phyloP scores from a whole-genome alignment of 2,329 filamentous ascomycete genomes.

The Knufia fluminis region DNA sequence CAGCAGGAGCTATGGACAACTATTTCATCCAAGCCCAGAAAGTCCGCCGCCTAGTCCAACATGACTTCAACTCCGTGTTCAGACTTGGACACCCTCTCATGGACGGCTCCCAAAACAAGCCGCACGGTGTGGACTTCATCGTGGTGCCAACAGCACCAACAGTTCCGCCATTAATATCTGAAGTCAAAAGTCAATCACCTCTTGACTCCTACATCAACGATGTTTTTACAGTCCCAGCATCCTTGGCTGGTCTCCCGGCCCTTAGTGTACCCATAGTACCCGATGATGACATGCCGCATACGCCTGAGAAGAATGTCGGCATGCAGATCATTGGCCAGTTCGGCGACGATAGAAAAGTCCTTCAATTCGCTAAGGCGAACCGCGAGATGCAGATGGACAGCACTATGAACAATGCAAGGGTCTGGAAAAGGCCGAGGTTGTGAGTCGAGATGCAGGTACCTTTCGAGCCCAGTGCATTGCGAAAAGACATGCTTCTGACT shows the following conservation, averaged over 20 bases:
- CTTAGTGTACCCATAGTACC: constrained; percentile 63
- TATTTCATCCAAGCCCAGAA: constrained; percentile 94
- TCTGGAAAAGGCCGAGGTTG: background rate
- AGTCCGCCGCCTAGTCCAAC: constrained; percentile 70
- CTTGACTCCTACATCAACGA: constrained; percentile 86
- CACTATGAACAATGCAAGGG: background rate
- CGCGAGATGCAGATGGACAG: background rate
- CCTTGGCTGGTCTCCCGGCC: constrained; percentile 80
- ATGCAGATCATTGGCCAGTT: constrained; percentile 42
- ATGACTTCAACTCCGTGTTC: constrained; percentile 79
- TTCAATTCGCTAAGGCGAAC: constrained; percentile 15
- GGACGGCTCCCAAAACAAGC: constrained; percentile 10
- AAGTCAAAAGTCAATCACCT: constrained; percentile 38
- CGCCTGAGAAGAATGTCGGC: constrained; percentile 26
- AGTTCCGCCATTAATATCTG: constrained; percentile 55
- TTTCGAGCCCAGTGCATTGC: too few relatives aligned
- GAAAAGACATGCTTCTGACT: too few relatives aligned
- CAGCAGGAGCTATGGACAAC: constrained; percentile 84
- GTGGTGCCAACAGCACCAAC: constrained; percentile 81
- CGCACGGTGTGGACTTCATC: constrained; percentile 67
- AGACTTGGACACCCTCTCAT: constrained; percentile 56
- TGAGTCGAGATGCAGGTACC: background rate
- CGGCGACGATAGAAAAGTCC: constrained; percentile 31
- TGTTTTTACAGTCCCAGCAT: constrained; percentile 90
- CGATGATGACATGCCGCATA: constrained; percentile 13